Base-by-base conservation (phyloP, 23 red algal species). In the Pyropia yezoensis region DNA sequence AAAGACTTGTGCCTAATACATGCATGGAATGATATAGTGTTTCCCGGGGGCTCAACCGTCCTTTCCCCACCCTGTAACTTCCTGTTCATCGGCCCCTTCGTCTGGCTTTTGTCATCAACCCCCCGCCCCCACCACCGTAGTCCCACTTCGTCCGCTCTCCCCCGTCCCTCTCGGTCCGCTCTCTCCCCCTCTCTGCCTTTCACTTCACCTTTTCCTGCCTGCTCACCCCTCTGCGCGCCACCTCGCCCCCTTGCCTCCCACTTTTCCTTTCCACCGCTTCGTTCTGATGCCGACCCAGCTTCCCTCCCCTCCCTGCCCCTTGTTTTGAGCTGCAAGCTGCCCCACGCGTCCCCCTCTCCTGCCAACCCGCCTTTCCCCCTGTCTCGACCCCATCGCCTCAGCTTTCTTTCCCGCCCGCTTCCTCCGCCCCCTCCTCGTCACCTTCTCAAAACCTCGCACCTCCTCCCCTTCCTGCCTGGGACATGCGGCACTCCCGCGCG, bases 381-480 rank as follows among this genome's bases (percentile, higher is more conserved):
- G 57, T 56, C 70, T 33, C 70, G 62, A 9, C 54, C 24, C 18
- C 50, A 61, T 59, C 14, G 70, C 62, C 70, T 56, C 47, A 1
- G 23, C 47, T 60, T 54, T 56, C 26, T 54, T 52, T 20, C 70
- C 33, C 2, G 54, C 57, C 26, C 62, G 54, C 50, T 33, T 54
- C 54, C 57, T 54, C 19, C 53, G 49, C 18, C 27, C 56, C 18
- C 61, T 50, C n/a, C n/a, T n/a, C n/a, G n/a, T n/a, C n/a, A n/a
- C n/a, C 22, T 58, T 52, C 2, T 2, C 61, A 54, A 33, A 52
- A 33, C 23, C 61, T 22, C 69, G 39, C 53, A 25, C 24, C 55
- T 11, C 57, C 57, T n/a, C 25, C 70, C 54, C 70, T 26, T 27
- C 33, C 70, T 8, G 26, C 62, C 49, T 34, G 70, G 12, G 50